These are phyloP conservation scores for Apophysomyces ossiformis DNA, from an alignment of 371 early-diverging fungal genomes.

Conservation along the genomic window DNA sequence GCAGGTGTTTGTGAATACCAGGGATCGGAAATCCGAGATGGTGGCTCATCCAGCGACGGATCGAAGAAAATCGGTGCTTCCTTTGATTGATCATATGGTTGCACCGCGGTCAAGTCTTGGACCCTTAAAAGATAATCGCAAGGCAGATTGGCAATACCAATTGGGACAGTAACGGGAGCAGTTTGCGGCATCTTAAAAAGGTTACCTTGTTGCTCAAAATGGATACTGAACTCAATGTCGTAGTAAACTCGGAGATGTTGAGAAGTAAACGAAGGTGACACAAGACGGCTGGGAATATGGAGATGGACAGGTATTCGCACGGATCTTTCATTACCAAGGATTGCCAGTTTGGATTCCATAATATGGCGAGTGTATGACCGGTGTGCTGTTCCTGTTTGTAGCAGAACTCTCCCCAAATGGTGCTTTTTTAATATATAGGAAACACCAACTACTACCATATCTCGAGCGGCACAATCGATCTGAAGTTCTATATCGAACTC, in stretches of 20 bases:
- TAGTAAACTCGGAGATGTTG: slow-evolving; percentile 33
- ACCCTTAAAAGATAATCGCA: slow-evolving; percentile 59
- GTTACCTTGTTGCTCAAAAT: slow-evolving; percentile 12
- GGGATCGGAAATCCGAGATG: slow-evolving; percentile 12
- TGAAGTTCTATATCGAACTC: slow-evolving; percentile 22
- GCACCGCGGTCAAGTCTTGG: slow-evolving; percentile 36
- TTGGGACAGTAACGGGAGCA: slow-evolving; percentile 36
- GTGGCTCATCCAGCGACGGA: slow-evolving; percentile 36
- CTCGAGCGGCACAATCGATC: slow-evolving; percentile 23
- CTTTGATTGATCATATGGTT: slow-evolving; percentile 30
- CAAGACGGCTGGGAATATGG: slow-evolving; percentile 38
- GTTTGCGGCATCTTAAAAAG: slow-evolving; percentile 9
- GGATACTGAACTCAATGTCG: slow-evolving; percentile 18
- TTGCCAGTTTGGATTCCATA: slow-evolving; percentile 12
- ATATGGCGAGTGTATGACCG: slow-evolving; percentile 20
- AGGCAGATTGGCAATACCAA: slow-evolving; percentile 92
- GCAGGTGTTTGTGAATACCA: slow-evolving; percentile 27
- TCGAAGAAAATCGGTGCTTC: slow-evolving; percentile 44
- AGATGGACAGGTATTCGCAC: slow-evolving; percentile 30
- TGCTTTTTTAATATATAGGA: slow-evolving; percentile 30
- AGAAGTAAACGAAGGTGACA: slow-evolving; percentile 41
- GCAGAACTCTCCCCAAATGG: slow-evolving; percentile 30
- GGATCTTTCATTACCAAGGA: slow-evolving; percentile 24
- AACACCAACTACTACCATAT: slow-evolving; percentile 23
- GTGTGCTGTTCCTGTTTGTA: slow-evolving; percentile 36